Percentiles rank a stretch among this genome's conserved stretches.
These are phyloP conservation scores for Schwanniomyces sp. DNA, from an alignment of 805 yeast species.

Conservation along the genomic window DNA sequence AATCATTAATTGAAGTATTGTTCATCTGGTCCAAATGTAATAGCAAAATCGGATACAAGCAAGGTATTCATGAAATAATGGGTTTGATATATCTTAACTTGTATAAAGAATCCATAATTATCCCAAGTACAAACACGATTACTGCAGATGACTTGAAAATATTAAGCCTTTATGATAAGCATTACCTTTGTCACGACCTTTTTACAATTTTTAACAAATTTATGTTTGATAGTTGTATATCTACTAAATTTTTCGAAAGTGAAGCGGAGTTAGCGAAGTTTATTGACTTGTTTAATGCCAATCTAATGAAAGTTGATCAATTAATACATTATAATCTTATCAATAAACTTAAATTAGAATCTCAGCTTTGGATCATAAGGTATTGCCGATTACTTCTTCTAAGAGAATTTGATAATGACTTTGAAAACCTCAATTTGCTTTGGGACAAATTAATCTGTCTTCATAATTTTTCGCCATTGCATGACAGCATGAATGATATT, in stretches of 20 bases:
- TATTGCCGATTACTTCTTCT: constrained; percentile 47
- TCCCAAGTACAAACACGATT: constrained; percentile 24
- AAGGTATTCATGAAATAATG: constrained; percentile 55
- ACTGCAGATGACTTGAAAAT: constrained; percentile 32
- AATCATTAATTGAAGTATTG: constrained; percentile 40
- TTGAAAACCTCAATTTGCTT: constrained; percentile 30
- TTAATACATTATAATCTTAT: constrained; percentile 44
- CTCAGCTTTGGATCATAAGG: constrained; percentile 56
- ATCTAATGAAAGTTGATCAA: constrained; percentile 51
- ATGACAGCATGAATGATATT: constrained; percentile 12
- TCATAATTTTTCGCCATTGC: constrained; percentile 3
- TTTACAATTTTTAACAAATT: constrained; percentile 45
- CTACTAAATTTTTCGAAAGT: constrained; percentile 33
- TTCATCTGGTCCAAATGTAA: constrained; percentile 52
- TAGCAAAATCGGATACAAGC: constrained; percentile 49
- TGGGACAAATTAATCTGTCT: constrained; percentile 52
- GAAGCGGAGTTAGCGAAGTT: constrained; percentile 45
- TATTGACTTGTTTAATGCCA: constrained; percentile 48
- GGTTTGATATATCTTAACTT: constrained; percentile 48
- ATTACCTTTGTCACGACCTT: constrained; percentile 41
- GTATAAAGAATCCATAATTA: constrained; percentile 31
- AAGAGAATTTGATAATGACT: constrained; percentile 46
- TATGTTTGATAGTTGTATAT: constrained; percentile 40
- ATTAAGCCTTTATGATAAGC: constrained; percentile 36
- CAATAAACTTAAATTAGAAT: constrained; percentile 45